These are phyloP conservation scores for Ophiostoma ips DNA, from an alignment of 2,329 filamentous ascomycete species.

Conservation along the genomic window DNA sequence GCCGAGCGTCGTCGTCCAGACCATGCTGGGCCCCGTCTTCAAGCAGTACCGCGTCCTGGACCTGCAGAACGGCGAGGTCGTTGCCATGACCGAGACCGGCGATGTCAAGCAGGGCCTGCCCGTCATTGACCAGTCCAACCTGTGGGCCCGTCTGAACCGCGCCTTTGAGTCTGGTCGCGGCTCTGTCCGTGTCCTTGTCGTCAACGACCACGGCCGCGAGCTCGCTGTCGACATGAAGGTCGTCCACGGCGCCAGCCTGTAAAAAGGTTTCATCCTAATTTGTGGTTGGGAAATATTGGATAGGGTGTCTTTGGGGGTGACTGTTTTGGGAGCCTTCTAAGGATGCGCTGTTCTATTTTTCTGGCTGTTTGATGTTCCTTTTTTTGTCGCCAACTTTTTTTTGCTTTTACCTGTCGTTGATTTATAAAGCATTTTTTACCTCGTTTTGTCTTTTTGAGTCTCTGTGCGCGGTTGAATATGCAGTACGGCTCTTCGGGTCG, in stretches of 20 bases:
- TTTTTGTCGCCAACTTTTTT: not conserved
- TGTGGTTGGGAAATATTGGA: too few relatives aligned
- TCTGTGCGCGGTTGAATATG: not conserved
- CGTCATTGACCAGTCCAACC: constrained; percentile 88
- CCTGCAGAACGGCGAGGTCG: constrained; percentile 70
- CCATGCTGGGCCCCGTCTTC: constrained; percentile 98
- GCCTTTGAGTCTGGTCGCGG: constrained; percentile 87
- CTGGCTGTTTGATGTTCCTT: not conserved
- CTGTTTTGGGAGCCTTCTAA: not conserved
- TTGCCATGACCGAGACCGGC: constrained; percentile 97
- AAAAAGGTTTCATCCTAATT: constrained; percentile 25
- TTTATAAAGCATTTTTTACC: constrained; percentile 9
- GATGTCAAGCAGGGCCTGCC: constrained; percentile 94
- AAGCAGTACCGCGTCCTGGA: constrained; percentile 99
- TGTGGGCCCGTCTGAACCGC: constrained; percentile 66
- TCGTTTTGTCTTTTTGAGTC: not conserved
- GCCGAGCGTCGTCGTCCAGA: constrained; percentile 94
- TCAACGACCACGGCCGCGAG: constrained; percentile 85
- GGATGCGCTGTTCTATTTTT: not conserved
- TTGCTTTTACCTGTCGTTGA: constrained; percentile 3
- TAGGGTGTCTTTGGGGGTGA: not conserved
- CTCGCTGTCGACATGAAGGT: constrained; percentile 98
- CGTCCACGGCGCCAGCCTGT: constrained; percentile 65
- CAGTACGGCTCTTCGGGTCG: not conserved
- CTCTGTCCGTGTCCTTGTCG: constrained; percentile 87